phyloP scores from a whole-genome alignment of 2,329 filamentous ascomycete genomes.

The Pseudopyricularia cyperi region DNA sequence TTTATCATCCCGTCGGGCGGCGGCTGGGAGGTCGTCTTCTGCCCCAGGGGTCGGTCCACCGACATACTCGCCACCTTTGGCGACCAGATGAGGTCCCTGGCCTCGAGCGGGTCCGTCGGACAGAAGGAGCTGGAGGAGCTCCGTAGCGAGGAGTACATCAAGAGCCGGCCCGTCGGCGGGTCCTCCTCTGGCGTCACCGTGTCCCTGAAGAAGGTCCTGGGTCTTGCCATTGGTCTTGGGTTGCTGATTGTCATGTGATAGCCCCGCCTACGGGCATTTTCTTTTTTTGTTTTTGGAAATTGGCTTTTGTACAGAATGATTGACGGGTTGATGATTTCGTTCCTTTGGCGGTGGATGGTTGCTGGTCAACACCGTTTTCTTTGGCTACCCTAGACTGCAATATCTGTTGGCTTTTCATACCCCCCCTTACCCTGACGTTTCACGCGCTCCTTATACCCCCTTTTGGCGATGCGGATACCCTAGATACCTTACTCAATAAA shows the following conservation, averaged over 20 bases:
- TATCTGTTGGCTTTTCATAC: background rate
- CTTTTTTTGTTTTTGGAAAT: background rate
- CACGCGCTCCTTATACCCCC: background rate
- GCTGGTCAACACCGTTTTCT: background rate
- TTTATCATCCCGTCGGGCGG: constrained; percentile 54
- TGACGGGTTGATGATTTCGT: background rate
- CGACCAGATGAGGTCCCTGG: constrained; percentile 33
- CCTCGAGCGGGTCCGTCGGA: constrained; percentile 19
- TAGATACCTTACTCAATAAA: background rate
- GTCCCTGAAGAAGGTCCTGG: background rate
- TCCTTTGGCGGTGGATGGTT: background rate
- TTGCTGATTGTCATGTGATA: background rate
- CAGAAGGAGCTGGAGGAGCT: background rate
- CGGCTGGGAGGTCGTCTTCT: constrained; percentile 69
- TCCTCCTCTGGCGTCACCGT: background rate
- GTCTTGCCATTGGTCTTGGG: background rate
- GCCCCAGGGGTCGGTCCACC: constrained; percentile 49
- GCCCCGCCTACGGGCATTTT: background rate
- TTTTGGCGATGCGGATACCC: background rate
- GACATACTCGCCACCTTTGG: constrained; percentile 42
- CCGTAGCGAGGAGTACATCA: constrained; percentile 3
- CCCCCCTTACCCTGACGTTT: background rate
- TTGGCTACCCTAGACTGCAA: background rate
- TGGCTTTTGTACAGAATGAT: background rate
- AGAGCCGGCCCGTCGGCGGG: background rate